A percentile compares a stretch with the other conserved stretches of the same genome.
Conservation (phyloP, 192 early-diverging fungal species). For the Funneliformis geosporum region DNA sequence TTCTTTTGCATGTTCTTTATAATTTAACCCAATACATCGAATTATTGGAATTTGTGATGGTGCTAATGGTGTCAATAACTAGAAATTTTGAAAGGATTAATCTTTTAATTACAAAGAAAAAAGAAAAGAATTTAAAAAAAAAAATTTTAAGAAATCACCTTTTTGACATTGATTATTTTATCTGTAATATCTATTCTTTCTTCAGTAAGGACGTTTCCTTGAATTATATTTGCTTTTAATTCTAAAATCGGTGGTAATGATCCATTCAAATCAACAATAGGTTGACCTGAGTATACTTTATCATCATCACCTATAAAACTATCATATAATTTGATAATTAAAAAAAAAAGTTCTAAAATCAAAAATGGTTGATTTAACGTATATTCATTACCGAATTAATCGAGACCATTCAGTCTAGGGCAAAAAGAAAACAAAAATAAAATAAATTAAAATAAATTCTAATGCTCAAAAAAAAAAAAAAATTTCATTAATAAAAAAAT, state of each 20-base stretch:
- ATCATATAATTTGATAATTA: neutral
- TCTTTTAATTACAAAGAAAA: neutral
- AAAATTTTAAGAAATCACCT: constrained; percentile 35
- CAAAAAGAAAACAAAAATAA: too few relatives aligned
- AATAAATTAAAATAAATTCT: too few relatives aligned
- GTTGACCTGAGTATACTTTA: constrained; percentile 52
- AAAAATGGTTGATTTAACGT: neutral
- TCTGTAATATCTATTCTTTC: constrained; percentile 38
- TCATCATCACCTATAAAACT: constrained; percentile 55
- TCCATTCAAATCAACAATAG: constrained; percentile 33
- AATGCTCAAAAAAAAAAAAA: too few relatives aligned
- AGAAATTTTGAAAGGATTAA: constrained; percentile 22
- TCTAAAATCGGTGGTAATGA: neutral
- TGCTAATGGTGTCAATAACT: constrained; percentile 52
- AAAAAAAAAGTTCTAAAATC: neutral
- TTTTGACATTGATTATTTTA: constrained; percentile 43
- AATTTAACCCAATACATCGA: constrained; percentile 64
- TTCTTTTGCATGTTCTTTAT: constrained; percentile 57
- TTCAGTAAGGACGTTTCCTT: constrained; percentile 47
- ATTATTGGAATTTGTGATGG: constrained; percentile 40
- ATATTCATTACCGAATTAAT: constrained; percentile 38
- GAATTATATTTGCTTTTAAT: constrained; percentile 48
- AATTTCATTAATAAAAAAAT: neutral
- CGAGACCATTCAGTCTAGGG: constrained; percentile 35
- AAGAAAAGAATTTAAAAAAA: neutral